phyloP scores from a whole-genome alignment of 306 rosid genomes.

The Carpinus fangiana region DNA sequence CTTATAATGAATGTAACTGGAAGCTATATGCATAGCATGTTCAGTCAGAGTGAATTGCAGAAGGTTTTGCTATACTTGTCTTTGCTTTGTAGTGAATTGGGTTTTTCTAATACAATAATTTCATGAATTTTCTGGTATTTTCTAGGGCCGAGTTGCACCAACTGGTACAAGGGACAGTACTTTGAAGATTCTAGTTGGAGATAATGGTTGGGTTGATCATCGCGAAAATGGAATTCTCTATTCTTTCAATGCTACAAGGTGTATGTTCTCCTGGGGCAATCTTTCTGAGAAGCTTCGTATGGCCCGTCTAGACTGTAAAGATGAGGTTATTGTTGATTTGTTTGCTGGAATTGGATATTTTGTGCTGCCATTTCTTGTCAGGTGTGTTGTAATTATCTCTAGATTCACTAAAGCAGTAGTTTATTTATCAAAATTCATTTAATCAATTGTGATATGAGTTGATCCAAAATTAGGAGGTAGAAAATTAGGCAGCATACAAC shows the following conservation, averaged over 20 bases:
- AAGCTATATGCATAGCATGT: not conserved
- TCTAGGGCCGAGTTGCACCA: conserved; percentile 80
- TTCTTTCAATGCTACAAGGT: conserved; percentile 84
- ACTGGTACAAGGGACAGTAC: conserved; percentile 89
- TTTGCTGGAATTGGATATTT: conserved; percentile 96
- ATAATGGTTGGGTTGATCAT: conserved; percentile 93
- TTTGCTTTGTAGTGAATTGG: conserved; percentile 15
- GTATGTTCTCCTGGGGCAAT: conserved; percentile 99
- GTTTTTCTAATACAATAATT: conserved; percentile 5
- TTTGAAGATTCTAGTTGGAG: conserved; percentile 84
- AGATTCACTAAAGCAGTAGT: not conserved
- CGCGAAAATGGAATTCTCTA: conserved; percentile 82
- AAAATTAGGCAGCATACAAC: not conserved
- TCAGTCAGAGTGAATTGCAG: not conserved
- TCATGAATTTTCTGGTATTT: conserved; percentile 31
- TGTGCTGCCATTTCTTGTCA: conserved; percentile 89
- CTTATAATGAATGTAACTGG: not conserved
- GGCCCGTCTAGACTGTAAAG: conserved; percentile 63
- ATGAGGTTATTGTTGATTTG: conserved; percentile 78
- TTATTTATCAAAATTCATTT: not conserved
- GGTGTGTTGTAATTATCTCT: conserved; percentile 44
- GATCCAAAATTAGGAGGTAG: not conserved
- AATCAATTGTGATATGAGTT: not conserved
- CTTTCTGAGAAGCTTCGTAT: conserved; percentile 90
- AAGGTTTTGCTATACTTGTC: conserved; percentile 14